Base-by-base conservation (phyloP, 768 basidiomycete species). In the Mrakia hoshinonis region DNA sequence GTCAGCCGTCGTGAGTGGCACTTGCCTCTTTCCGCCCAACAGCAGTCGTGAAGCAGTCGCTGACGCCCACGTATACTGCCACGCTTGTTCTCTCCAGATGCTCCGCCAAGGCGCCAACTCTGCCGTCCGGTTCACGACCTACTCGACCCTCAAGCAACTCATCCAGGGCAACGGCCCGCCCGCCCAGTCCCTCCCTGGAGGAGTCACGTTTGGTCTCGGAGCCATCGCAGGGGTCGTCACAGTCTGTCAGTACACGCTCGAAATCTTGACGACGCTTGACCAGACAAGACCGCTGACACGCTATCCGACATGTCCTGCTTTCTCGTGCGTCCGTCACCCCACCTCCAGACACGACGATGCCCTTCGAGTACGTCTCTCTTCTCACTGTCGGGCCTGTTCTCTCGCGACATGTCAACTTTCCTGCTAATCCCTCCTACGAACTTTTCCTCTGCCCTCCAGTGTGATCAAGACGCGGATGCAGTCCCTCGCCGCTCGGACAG, bases 381-480 rank as follows among this genome's bases (percentile, higher is more conserved):
- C n/a, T n/a, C n/a, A n/a, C n/a, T 18, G 31, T 52, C 36, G 58
- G 7, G 29, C 9, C 62, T 4, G 15, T 24, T 29, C 26, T 43
- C 64, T 6, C 24, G 6, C 34, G 3, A 20, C 5, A 52, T 52
- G 20, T 51, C 49, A 18, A 26, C 20, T 29, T 34, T 51, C 48
- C 29, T 67, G 29, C 29, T 38, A 15, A 51, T n/a, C 11, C 34
- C 36, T n/a, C 58, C 20, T 0, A 36, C 11, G 20, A 26, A 22
- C 34, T 31, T 36, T 12, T 2, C 36, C 58, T 9, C 34, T 4
- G 20, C 54, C 24, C 15, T 55, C n/a, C 64, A 66, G 64, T 77
- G 93, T 97, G 38, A 86, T 98, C 80, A 99, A 98, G 81, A 98
- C 96, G 13, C 86, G 95, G 31, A 99, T 98, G 96, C 96, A 99